Conservation (phyloP, 805 yeast species). For the Zygoascus tannicola region DNA sequence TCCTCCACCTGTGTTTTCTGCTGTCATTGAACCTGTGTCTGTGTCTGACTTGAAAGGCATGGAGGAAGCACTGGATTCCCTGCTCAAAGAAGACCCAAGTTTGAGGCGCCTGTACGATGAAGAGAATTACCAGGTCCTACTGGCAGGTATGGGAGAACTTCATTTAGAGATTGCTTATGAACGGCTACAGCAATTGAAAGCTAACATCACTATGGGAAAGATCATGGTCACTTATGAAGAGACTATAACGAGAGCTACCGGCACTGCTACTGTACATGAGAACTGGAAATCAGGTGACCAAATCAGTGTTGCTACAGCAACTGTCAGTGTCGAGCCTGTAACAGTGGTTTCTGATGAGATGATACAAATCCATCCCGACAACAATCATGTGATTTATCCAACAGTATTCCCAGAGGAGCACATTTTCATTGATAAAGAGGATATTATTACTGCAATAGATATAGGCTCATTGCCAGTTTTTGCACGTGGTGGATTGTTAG, state of each 20-base stretch:
- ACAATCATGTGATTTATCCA: slow-evolving; percentile 22
- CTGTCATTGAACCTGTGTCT: slow-evolving; percentile 72
- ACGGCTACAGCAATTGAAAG: slow-evolving; percentile 71
- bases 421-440: slow-evolving; percentile 21
- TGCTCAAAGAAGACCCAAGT: slow-evolving; percentile 88
- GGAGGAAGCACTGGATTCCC: slow-evolving; percentile 55
- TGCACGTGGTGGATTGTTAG: slow-evolving; percentile 35
- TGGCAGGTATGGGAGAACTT: slow-evolving; percentile 96
- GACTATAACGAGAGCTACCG: slow-evolving; percentile 31
- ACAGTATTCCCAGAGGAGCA: slow-evolving; percentile 22
- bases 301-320: slow-evolving; percentile 24
- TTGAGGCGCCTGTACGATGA: slow-evolving; percentile 59
- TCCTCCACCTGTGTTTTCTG: slow-evolving; percentile 91
- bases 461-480: slow-evolving; percentile 33
- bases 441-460: slow-evolving; percentile 20
- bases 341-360: slow-evolving; percentile 14
- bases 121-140: slow-evolving; percentile 78
- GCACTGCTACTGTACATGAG: slow-evolving; percentile 9
- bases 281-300: slow-evolving; percentile 25
- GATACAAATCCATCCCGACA: slow-evolving; percentile 28
- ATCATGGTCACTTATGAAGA: slow-evolving; percentile 90
- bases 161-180: slow-evolving; percentile 85
- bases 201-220: slow-evolving; percentile 68
- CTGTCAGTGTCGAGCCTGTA: slow-evolving; percentile 22
- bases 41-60: slow-evolving; percentile 70